Evolutionary conservation across 495 filamentous ascomycete genomes (phyloP).

Genomic region (Aspergillus heteromorphus): DNA sequence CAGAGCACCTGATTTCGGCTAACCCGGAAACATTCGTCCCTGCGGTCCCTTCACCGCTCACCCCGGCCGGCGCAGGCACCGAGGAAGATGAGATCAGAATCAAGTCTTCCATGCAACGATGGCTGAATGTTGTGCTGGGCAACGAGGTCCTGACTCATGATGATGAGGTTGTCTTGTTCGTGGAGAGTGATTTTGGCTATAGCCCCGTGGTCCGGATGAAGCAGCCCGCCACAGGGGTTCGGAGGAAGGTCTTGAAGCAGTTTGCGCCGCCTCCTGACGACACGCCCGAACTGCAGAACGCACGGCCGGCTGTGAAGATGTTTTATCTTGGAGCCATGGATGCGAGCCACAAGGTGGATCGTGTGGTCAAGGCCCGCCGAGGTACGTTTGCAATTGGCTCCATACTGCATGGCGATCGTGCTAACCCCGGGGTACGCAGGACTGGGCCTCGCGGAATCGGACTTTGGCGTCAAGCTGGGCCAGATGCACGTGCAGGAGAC

Average conservation of each 20-base stretch:
- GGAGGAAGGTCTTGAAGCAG: conserved; percentile 93
- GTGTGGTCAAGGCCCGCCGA: conserved; percentile 84
- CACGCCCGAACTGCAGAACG: conserved; percentile 86
- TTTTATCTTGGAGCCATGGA: conserved; percentile 97
- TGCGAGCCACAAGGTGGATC: conserved; percentile 89
- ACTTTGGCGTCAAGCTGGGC: conserved; percentile 84
- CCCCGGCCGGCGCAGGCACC: conserved; percentile 90
- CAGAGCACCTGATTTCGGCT: conserved; percentile 87
- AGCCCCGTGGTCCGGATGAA: conserved; percentile 92
- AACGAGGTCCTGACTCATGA: conserved; percentile 93
- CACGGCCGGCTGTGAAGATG: conserved; percentile 84
- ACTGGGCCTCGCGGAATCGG: conserved; percentile 86
- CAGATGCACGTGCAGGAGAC: conserved; percentile 83
- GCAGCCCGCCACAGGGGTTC: conserved; percentile 93
- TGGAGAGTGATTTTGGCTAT: conserved; percentile 97
- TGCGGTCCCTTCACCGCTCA: conserved; percentile 85
- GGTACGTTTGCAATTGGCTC: conserved; percentile 49
- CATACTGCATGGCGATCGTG: neutral
- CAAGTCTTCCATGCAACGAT: conserved; percentile 83
- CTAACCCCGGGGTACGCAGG: conserved; percentile 42
- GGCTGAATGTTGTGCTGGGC: conserved; percentile 86
- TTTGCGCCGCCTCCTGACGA: conserved; percentile 98
- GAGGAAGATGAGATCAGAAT: conserved; percentile 93
- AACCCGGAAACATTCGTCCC: conserved; percentile 98
- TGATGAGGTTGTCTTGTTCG: conserved; percentile 94